Evolutionary conservation across 352 stramenopile species (phyloP).

Genomic region (Peronospora destructor): DNA sequence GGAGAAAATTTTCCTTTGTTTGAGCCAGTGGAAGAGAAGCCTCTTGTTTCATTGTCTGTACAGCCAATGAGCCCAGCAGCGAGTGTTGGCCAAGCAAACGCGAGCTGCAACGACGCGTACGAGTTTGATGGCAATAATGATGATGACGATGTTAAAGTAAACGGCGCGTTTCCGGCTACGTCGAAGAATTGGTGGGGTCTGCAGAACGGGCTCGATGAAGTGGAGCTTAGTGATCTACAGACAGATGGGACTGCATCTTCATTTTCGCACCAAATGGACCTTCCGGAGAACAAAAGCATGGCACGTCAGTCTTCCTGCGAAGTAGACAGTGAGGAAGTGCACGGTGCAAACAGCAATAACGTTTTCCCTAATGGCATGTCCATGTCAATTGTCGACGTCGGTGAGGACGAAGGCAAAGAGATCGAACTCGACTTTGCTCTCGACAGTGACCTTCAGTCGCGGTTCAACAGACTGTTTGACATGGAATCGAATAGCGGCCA

Average conservation of each 20-base stretch:
- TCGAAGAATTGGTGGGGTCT: constrained; percentile 77
- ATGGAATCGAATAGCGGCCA: constrained; percentile 42
- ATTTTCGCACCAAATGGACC: constrained; percentile 57
- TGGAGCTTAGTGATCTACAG: constrained; percentile 71
- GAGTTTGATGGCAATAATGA: constrained; percentile 21
- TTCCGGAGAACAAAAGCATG: constrained; percentile 36
- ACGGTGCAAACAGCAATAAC: constrained; percentile 14
- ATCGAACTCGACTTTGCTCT: constrained; percentile 79
- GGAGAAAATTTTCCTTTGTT: constrained; percentile 25
- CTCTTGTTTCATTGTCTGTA: constrained; percentile 2
- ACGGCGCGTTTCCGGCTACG: constrained; percentile 49
- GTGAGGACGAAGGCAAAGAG: constrained; percentile 64
- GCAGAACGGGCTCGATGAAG: constrained; percentile 34
- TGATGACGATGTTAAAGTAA: constrained; percentile 40
- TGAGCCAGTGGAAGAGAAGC: constrained; percentile 47
- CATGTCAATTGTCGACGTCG: constrained; percentile 76
- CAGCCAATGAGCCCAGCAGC: neutral
- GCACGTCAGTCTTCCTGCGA: constrained; percentile 21
- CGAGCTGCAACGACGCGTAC: constrained; percentile 7
- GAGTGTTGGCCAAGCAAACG: constrained; percentile 4
- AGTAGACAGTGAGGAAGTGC: constrained; percentile 13
- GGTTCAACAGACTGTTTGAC: constrained; percentile 69
- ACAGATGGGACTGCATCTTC: constrained; percentile 66
- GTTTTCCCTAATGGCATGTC: constrained; percentile 46
- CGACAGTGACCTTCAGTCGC: constrained; percentile 63